Evolutionary conservation across 1,284 basidiomycete genomes (phyloP), one percentile per base, ranked within the genome.

Genomic region (Cystobasidium slooffiae): DNA sequence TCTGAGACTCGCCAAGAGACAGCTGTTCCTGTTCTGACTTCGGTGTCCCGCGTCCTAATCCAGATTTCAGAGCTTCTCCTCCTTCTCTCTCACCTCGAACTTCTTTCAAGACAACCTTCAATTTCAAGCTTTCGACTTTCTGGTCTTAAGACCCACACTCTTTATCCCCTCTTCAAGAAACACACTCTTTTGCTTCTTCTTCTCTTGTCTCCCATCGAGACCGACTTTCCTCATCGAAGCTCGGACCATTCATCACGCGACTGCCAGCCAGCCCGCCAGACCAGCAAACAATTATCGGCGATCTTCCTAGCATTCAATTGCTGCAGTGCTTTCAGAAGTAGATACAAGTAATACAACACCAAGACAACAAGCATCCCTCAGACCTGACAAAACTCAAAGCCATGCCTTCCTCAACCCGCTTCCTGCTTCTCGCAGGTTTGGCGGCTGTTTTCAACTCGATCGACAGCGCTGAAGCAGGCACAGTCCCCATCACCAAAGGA

Each of bases 361-460:
- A 31, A 31, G 31, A 31, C 31, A 31, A 2, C 31, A 31, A 5
- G 31, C 31, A 31, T 1, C 1, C 5, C 31, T 31, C 31, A 31
- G 2, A 31, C 5, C 31, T 5, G n/a, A 31, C 5, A 20, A 51
- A 3, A 51, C 1, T 51, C 47, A 51, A 51, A 51, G 41, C 61
- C 39, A 61, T 69, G 55, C 58, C 47, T 14, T 59, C 52, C n/a
- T 55, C 69, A 37, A 20, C 58, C 22, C 59, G 37, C 61, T 39
- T 64, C 47, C 47, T 49, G 41, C 59, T 63, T 18, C 18, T 64
- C 8, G 58, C 59, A 43, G 46, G n/a, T 16, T 53, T 47, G 37
- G 58, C 69, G 6, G 58, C 69, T n/a, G 31, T 72, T 22, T 44
- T 65, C 22, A 39, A n/a, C 47, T 43, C 52, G 37, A 58, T 61